Evolutionary conservation across 371 early-diverging fungal species (phyloP).

Genomic region (Mortierella sp.): DNA sequence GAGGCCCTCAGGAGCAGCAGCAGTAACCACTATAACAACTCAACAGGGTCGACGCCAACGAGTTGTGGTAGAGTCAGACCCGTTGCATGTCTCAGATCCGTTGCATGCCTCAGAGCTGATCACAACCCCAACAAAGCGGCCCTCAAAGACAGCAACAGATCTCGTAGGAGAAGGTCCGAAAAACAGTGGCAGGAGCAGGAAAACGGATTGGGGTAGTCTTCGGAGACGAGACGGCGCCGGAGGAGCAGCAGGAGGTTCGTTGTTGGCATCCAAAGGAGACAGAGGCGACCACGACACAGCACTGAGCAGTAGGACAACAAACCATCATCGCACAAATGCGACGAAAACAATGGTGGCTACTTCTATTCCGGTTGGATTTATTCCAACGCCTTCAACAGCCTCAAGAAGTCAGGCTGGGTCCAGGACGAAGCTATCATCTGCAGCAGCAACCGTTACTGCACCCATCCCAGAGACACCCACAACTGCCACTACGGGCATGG

Average conservation of each 20-base stretch:
- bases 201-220: neutral
- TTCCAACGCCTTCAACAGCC: neutral
- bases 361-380: neutral
- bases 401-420: neutral
- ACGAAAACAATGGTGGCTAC: neutral
- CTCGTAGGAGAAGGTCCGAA: too few species aligned
- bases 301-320: conserved; percentile 2
- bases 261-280: neutral
- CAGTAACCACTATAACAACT: neutral
- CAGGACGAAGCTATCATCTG: neutral
- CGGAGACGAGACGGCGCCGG: neutral
- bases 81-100: neutral
- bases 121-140: neutral
- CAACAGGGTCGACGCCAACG: conserved; percentile 1
- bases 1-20: too few species aligned
- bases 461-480: neutral
- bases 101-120: neutral
- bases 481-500: neutral
- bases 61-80: neutral
- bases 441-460: neutral
- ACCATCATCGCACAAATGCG: neutral
- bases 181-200: neutral
- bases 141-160: neutral
- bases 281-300: neutral
- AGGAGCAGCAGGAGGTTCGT: neutral